Base-by-base conservation (phyloP, 2,329 filamentous ascomycete species). In the Aspergillus sp. region DNA sequence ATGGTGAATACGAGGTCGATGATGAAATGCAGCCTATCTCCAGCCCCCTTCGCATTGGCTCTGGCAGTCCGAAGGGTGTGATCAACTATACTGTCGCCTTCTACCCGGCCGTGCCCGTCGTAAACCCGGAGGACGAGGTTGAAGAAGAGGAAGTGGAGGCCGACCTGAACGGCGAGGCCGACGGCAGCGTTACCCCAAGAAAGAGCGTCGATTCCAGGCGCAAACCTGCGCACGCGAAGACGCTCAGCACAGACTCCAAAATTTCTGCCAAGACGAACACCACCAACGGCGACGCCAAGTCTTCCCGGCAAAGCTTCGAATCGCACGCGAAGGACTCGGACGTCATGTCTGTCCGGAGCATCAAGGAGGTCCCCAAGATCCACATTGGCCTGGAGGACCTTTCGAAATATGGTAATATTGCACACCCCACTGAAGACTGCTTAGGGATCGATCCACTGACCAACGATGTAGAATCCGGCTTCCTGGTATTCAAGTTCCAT, bases 401-500 rank as follows among this genome's bases (percentile, higher is more conserved):
- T 17, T 75, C 87, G 61, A 85, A 88, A 66, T 87, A 96, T 67
- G 83, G 84, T 86, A 77, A 36, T n/a, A 19, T 11, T 47, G 66
- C n/a, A 10, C 17, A 5, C 2, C 5, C 35, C 14, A 2, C 10
- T 32, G 16, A 11, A 8, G 30, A 11, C 7, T 19, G 16, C n/a
- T 44, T 35, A 10, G 4, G n/a, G 17, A 33, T 19, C 40, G 26
- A 16, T 16, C 26, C 10, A 35, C 53, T 54, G 41, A 56, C 36
- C 11, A 4, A 10, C 20, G 13, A 32, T 49, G 40, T 57, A 86
- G 91, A 97, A 75, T 94, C 89, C 51, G 94, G 94, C 58, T 82
- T 99, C 51, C 80, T 99, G 57, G 89, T 99, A 50, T 97, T 99
- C 81, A 93, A 92, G 67, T 83, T 99, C 52, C 84, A 96, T 68